Evolutionary conservation across 2,329 filamentous ascomycete genomes (phyloP), one percentile per base, ranked within the genome.

Genomic region (Colletotrichum zoysiae): DNA sequence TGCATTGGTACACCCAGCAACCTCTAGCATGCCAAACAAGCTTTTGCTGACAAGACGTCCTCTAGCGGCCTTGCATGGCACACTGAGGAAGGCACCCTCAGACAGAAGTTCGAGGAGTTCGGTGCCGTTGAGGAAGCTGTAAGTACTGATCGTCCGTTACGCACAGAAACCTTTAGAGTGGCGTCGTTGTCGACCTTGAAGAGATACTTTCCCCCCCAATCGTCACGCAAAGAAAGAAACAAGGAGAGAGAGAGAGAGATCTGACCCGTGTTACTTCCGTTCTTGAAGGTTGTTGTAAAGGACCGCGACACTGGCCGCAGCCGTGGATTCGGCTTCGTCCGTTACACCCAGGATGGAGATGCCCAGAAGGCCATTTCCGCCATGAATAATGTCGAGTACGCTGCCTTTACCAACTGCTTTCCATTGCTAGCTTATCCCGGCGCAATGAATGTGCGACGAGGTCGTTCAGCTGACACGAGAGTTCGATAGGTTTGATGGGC

Each of bases 311-410:
- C 95, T 79, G 93, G 94, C 78, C 94, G 95, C 82, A 98, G 95
- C 87, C 94, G 96, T 82, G 96, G 96, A 73, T 99, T 98, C 82
- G 96, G 96, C 59, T 98, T 98, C 82, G 95, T 99, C 75, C 93
- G 95, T 77, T 99, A 95, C 84, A 85, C 89, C 63, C 90, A 90
- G 75, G 93, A 95, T 75, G 84, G 86, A 57, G 92, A 95, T 82
- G 93, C 94, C 74, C 90, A 95, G 78, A 87, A 88, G 76, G 94
- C 94, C 55, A 95, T 95, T 81, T 82, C 86, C 57, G 85, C 86
- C 75, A 95, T 96, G 93, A 95, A 96, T 86, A 95, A 95, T 81
- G 86, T 93, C 77, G 95, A 98, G 95, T 98, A 88, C 83, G 93
- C 70, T 75, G 60, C 60, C 57, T 70, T 74, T 57, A 74, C 65